Conservation (phyloP, 371 early-diverging fungal genomes). For the Mortierella sp. region DNA sequence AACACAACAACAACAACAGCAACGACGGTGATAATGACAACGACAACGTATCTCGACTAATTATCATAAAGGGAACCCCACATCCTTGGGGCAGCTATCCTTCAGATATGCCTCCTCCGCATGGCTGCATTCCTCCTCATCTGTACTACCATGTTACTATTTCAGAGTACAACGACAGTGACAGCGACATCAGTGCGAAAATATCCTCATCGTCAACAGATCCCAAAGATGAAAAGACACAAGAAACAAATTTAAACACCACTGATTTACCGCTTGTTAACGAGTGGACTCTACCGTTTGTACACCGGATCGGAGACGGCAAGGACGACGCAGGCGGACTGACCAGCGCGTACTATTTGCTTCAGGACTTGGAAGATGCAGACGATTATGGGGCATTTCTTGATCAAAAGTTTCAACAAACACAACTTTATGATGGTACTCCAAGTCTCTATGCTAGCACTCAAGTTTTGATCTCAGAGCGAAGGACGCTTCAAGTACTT, state of each 20-base stretch:
- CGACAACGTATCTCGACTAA: neutral
- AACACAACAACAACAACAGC: neutral
- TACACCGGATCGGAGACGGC: slow-evolving; percentile 42
- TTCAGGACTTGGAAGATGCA: slow-evolving; percentile 37
- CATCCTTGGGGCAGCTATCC: slow-evolving; percentile 40
- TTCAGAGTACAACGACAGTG: neutral
- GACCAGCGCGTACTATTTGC: slow-evolving; percentile 26
- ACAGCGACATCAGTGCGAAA: neutral
- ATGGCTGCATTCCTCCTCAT: slow-evolving; percentile 49
- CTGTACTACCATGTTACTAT: slow-evolving; percentile 34
- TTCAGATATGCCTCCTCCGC: slow-evolving; percentile 26
- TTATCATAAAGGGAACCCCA: slow-evolving; percentile 32
- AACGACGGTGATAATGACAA: neutral
- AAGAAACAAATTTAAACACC: neutral
- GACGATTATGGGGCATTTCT: slow-evolving; percentile 41
- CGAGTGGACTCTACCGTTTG: slow-evolving; percentile 32
- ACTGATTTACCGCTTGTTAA: neutral
- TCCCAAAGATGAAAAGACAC: neutral
- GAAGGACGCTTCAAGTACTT: slow-evolving; percentile 10
- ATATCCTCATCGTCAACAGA: no score
- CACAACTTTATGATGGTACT: neutral
- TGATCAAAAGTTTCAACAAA: neutral
- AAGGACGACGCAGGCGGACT: slow-evolving; percentile 47
- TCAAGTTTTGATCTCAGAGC: slow-evolving; percentile 31
- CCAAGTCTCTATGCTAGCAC: slow-evolving; percentile 40